Evolutionary conservation across 306 rosid species (phyloP), one percentile per base, ranked within the genome.

Genomic region (Pyrus communis): DNA sequence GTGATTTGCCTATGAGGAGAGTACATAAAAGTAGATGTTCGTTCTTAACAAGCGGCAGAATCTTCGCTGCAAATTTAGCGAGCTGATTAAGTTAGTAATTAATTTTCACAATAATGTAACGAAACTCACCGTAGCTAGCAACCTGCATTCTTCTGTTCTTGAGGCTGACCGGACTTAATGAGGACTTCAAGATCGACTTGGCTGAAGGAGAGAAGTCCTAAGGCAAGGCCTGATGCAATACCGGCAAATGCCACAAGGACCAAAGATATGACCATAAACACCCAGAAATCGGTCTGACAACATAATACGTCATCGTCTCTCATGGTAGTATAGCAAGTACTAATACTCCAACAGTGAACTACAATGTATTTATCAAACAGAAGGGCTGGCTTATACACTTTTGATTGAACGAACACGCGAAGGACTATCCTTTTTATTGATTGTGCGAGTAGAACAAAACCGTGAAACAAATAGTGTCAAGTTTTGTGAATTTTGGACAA

Each of bases 161-260:
- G 82, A 18, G 93, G 93, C 65, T 64, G 78, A 22, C 97, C 97
- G 3, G 91, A 80, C 79, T 80, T 88, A 71, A 81, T 73, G 68
- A 93, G 85, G 23, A 93, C 92, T 87, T 91, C 98, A 43, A 93
- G 98, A 83, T 93, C 93, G 70, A 91, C 87, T 22, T 82, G 83
- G 73, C 80, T 88, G 76, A 88, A 86, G 14, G 97, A 91, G 80
- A 91, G 65, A 52, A 93, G 84, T 63, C 97, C 98, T 40, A 93
- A 70, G 28, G 97, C 91, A 70, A 93, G 82, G 79, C 96, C 93
- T 6, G 96, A 93, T 63, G 89, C 74, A 18, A 91, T 71, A 23
- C 91, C 93, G 73, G 97, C 91, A 30, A 91, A 73, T 73, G 75
- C 22, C 79, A 87, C 88, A 71, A 91, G 82, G 67, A 62, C 79